Conservation (phyloP, 2,329 filamentous ascomycete genomes). For the Fusarium vanettenii region DNA sequence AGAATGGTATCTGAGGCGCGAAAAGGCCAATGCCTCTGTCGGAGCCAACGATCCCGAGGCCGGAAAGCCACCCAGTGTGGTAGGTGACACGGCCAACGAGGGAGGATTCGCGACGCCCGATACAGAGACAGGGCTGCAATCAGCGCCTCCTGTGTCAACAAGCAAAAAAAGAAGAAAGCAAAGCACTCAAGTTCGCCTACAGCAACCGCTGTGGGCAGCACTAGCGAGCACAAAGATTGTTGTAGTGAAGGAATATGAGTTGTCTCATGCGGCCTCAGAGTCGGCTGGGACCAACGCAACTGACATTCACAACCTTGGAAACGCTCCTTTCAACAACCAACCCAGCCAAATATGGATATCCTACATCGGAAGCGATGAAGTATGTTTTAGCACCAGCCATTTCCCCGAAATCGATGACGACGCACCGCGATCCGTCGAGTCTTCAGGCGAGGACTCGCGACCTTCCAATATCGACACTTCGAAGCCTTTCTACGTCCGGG, state of each 20-base stretch:
- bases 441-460: constrained; percentile 48
- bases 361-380: constrained; percentile 81
- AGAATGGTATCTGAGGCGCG: constrained; percentile 73
- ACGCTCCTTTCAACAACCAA: constrained; percentile 77
- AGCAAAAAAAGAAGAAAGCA: constrained; percentile 90
- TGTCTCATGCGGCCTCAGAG: constrained; percentile 81
- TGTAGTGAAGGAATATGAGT: constrained; percentile 89
- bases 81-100: constrained; percentile 43
- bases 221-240: constrained; percentile 97
- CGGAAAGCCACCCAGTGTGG: constrained; percentile 60
- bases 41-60: constrained; percentile 71
- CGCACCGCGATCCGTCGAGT: constrained; percentile 35
- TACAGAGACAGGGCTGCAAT: constrained; percentile 55
- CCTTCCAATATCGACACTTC: constrained; percentile 70
- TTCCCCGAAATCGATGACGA: constrained; percentile 62
- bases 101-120: constrained; percentile 64
- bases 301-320: constrained; percentile 81
- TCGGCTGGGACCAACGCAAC: constrained; percentile 79
- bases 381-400: constrained; percentile 79
- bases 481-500: constrained; percentile 82
- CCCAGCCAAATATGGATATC: constrained; percentile 83
- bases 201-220: constrained; percentile 94
- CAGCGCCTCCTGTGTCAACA: constrained; percentile 60
- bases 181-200: constrained; percentile 88
- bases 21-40: constrained; percentile 64